These are phyloP conservation scores for Hanseniaspora lindneri DNA, from an alignment of 805 yeast genomes.

Conservation along the genomic window DNA sequence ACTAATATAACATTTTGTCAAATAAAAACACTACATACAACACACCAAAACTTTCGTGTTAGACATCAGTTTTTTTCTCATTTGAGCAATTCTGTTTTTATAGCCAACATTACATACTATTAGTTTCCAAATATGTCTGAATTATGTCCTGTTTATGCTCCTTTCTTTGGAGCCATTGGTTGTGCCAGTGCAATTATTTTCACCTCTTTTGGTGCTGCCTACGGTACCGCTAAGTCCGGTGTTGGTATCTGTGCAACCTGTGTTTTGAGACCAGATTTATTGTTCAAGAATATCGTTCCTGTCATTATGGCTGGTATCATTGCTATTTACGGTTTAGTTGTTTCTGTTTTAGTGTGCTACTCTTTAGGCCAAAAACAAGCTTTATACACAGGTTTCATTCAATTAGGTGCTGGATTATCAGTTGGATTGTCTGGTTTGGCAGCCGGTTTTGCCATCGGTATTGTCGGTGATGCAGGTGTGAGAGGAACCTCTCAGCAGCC, in stretches of 20 bases:
- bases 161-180: constrained; percentile 98
- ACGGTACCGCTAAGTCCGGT: constrained; percentile 98
- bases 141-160: constrained; percentile 40
- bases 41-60: neutral
- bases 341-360: constrained; percentile 85
- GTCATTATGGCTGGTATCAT: constrained; percentile 99
- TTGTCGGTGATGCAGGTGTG: constrained; percentile 98
- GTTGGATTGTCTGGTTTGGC: constrained; percentile 96
- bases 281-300: constrained; percentile 88
- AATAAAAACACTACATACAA: too few species aligned
- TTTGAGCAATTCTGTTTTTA: neutral
- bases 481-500: constrained; percentile 98
- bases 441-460: constrained; percentile 98
- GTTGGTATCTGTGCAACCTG: constrained; percentile 98
- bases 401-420: constrained; percentile 93
- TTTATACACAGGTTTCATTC: constrained; percentile 92
- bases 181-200: constrained; percentile 98
- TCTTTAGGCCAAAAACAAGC: constrained; percentile 84
- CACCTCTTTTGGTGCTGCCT: constrained; percentile 97
- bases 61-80: neutral
- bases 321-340: constrained; percentile 96
- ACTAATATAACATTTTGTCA: too few species aligned
- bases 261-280: constrained; percentile 91
- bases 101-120: neutral
- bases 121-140: constrained; percentile 1